Evolutionary conservation across 352 stramenopile genomes (phyloP).

Genomic region (Phytophthora meadii): DNA sequence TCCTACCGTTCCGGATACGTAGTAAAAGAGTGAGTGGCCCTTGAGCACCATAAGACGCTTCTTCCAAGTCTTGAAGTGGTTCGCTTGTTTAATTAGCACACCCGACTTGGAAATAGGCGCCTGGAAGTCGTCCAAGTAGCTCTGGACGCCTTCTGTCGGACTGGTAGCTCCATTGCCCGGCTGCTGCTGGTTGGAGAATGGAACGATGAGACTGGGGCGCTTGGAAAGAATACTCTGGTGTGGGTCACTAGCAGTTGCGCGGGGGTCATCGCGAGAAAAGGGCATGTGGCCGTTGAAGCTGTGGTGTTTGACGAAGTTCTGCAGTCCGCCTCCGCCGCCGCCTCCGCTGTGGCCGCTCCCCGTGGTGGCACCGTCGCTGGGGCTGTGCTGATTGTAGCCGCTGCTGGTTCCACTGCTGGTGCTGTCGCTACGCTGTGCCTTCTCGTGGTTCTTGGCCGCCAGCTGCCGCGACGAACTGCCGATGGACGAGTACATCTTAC

Average conservation of each 20-base stretch:
- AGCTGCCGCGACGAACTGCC: conserved; percentile 53
- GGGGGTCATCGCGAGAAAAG: conserved; percentile 55
- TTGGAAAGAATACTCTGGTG: conserved; percentile 73
- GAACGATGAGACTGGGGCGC: conserved; percentile 78
- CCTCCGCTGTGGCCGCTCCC: conserved; percentile 38
- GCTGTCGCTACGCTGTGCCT: conserved; percentile 40
- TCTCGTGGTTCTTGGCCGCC: conserved; percentile 35
- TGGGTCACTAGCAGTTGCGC: conserved; percentile 25
- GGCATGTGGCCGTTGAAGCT: conserved; percentile 77
- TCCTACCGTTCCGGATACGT: conserved; percentile 84
- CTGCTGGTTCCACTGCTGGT: conserved; percentile 43
- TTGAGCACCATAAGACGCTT: conserved; percentile 91
- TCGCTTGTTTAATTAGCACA: conserved; percentile 88
- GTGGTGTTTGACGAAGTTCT: conserved; percentile 65
- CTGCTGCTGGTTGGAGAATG: conserved; percentile 52
- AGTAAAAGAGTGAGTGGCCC: conserved; percentile 89
- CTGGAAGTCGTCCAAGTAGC: conserved; percentile 82
- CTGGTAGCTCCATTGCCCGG: conserved; percentile 17
- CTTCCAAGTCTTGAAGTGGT: conserved; percentile 92
- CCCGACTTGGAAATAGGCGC: conserved; percentile 84
- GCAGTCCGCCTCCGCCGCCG: conserved; percentile 18
- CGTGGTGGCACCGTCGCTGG: conserved; percentile 42
- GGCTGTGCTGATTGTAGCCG: conserved; percentile 40
- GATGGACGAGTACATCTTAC: conserved; percentile 70
- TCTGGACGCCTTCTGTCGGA: conserved; percentile 37